A percentile compares a stretch with the other conserved stretches of the same genome.
These are phyloP conservation scores for Chrysanthemum seticuspe DNA, from an alignment of 129 eudicot species.

Conservation along the genomic window DNA sequence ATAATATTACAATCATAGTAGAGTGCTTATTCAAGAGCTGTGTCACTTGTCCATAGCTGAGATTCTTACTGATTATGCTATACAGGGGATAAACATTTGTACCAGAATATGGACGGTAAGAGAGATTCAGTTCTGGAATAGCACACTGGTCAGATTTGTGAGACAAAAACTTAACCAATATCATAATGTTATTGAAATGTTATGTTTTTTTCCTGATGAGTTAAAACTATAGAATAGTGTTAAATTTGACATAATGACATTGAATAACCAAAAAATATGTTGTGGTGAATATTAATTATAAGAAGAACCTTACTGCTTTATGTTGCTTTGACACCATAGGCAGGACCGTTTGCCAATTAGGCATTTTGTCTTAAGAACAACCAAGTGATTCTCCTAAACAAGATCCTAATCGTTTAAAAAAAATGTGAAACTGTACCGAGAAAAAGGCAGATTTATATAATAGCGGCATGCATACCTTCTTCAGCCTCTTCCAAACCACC, in stretches of 20 bases:
- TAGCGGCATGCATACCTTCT: slow-evolving; percentile 55
- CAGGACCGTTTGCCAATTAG: slow-evolving; percentile 1
- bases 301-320: background rate
- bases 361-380: slow-evolving; percentile 2
- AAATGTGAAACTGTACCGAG: background rate
- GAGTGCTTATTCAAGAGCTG: no score
- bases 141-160: no score
- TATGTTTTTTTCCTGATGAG: no score
- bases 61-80: slow-evolving; percentile 1
- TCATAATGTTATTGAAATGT: no score
- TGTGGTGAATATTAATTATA: no score
- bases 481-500: slow-evolving; percentile 40
- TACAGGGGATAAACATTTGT: background rate
- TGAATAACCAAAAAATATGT: no score
- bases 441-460: background rate
- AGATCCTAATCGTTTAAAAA: background rate
- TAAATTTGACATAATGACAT: no score
- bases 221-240: no score
- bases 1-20: no score
- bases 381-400: background rate
- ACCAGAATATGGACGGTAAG: background rate
- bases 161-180: no score
- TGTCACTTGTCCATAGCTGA: background rate
- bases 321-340: slow-evolving; percentile 4
- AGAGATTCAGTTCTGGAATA: background rate